Percentiles rank a stretch among this genome's conserved stretches.
phyloP scores from a whole-genome alignment of 768 basidiomycete species.

The Roridomyces roridus region DNA sequence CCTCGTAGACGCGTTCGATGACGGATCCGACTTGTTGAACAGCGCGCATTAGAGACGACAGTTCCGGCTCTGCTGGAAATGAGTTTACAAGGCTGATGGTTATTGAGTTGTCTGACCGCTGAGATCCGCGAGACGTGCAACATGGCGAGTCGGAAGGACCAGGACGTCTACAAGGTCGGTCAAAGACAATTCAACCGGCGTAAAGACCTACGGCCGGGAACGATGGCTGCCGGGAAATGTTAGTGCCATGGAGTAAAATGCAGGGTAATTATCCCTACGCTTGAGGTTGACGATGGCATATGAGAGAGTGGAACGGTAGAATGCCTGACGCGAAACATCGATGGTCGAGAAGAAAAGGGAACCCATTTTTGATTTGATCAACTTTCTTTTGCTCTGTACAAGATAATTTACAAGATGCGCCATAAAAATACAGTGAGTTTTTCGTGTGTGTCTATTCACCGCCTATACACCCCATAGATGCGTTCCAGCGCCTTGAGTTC shows the following conservation, averaged over 20 bases:
- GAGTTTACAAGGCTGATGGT: background rate
- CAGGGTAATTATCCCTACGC: constrained; percentile 61
- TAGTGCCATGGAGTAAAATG: background rate
- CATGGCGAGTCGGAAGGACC: constrained; percentile 61
- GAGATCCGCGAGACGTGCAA: constrained; percentile 62
- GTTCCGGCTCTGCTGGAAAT: constrained; percentile 56
- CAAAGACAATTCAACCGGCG: background rate
- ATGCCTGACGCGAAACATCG: constrained; percentile 78
- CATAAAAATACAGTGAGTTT: background rate
- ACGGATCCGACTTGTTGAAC: constrained; percentile 81
- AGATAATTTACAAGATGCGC: background rate
- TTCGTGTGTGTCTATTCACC: background rate
- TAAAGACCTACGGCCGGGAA: constrained; percentile 21
- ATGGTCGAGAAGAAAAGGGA: constrained; percentile 76
- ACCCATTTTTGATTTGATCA: constrained; percentile 12
- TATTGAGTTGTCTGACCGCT: constrained; percentile 39
- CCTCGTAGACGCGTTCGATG: constrained; percentile 83
- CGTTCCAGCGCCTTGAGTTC: constrained; percentile 19
- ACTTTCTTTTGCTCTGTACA: no score
- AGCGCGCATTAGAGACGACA: constrained; percentile 80
- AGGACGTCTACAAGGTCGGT: constrained; percentile 57
- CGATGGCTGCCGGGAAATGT: constrained; percentile 13
- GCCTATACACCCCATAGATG: constrained; percentile 3
- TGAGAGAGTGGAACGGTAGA: constrained; percentile 71
- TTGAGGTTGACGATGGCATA: constrained; percentile 95